Evolutionary conservation across 257 asterid species (phyloP), one percentile per base, ranked within the genome.

Genomic region (Haberlea rhodopensis): DNA sequence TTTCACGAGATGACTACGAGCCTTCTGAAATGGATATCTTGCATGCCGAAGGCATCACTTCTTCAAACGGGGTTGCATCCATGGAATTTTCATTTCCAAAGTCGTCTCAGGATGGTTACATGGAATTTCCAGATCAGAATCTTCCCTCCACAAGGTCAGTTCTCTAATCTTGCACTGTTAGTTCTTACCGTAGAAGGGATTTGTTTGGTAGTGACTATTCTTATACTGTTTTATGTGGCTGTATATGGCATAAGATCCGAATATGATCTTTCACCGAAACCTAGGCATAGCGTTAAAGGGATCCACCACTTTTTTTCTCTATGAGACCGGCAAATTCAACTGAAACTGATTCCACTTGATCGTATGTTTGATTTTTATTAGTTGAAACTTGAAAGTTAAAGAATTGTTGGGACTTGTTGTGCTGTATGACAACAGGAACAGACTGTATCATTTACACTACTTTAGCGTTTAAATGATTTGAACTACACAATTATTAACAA

Each of bases 21-120:
- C 99, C 99, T 51, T 87, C 95, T 20, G 80, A 85, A 71, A 78
- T 80, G 95, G 99, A 94, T 74, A 90, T 90, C 65, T 70, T 90
- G 63, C 85, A 84, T 55, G 90, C 95, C 3, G 97, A 90, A 72
- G 96, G 96, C 56, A 74, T 88, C 51, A 71, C 82, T 71, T 74
- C 85, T 40, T 86, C 95, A 37, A 90, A 90, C 51, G 99, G 95
- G 53, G 80, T 90, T 70, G 89, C 89, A 34, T 84, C 85, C 1
- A 75, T 86, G 95, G 91, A 90, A 3, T 90, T 84, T 69, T 79
- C 88, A 7, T 78, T 88, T 55, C 87, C 94, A 0, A 63, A 71
- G 49, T 69, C 89, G 10, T 66, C 91, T 58, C 79, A 78, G 26
- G 95, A 86, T 59, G 78, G 69, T 9, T 86, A 60, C 85, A 85